Base-by-base conservation (phyloP, 768 basidiomycete species). In the Plicaturopsis crispa region DNA sequence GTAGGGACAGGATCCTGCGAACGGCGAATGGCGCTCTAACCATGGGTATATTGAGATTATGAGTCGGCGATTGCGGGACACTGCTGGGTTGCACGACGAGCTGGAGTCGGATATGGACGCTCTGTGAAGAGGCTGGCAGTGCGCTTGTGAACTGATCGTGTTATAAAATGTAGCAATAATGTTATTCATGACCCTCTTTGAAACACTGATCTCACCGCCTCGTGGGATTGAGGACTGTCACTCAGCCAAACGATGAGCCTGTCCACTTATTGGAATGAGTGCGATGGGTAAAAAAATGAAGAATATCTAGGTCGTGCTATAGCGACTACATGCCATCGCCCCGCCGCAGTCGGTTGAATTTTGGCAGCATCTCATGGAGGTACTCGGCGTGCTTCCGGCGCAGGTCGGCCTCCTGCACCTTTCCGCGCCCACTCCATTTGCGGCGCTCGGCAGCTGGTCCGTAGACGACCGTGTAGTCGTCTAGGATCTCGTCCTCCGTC, bases 371-470 rank as follows among this genome's bases (percentile, higher is more conserved):
- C 56, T 97, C 94, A 31, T 80, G 68, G 36, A 98, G 67, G 57
- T 97, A 97, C 50, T 94, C 91, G 4, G 80, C 77, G 50, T 97
- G 93, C 54, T 97, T 97, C 32, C 73, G 65, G 38, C 89, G 70
- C 43, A 97, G 56, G 51, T 90, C 90, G 19, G 73, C 71, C 50
- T 92, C 92, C 51, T 93, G 90, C 0, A 80, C 67, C 47, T 79
- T 77, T 6, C 89, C 89, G 44, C 84, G 70, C 12, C 88, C 90
- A 46, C 86, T 90, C 89, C 92, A 96, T 5, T 59, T 72, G 35
- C 90, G 67, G 39, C 84, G 69, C 44, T 89, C 80, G 1, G 81
- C 76, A 6, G 71, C 68, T 4, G 78, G 74, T 0, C 93, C 91
- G 55, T 86, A 92, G 4, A 93, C 67, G 6, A 85, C 80, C 0